These are phyloP conservation scores for Dryas alaskensis DNA, from an alignment of 306 rosid genomes.

Conservation along the genomic window DNA sequence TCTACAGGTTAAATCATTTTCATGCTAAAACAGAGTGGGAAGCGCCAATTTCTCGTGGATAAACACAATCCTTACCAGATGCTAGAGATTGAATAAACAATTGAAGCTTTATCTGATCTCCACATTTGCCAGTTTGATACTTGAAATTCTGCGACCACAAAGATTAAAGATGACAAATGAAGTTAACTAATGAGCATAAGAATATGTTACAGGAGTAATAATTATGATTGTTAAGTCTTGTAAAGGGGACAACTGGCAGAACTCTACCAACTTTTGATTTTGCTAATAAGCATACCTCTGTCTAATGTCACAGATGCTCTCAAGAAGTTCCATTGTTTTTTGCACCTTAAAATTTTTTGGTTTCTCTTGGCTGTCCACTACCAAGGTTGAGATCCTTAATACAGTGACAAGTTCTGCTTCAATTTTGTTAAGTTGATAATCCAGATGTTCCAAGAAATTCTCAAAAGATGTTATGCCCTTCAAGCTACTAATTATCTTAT, in stretches of 20 bases:
- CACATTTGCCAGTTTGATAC: conserved; percentile 39
- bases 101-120: conserved; percentile 39
- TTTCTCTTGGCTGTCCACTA: conserved; percentile 53
- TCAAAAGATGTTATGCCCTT: conserved; percentile 52
- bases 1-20: neutral
- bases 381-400: conserved; percentile 59
- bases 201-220: neutral
- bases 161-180: conserved; percentile 9
- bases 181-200: neutral
- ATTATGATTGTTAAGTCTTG: conserved; percentile 13
- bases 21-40: neutral
- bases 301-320: conserved; percentile 54
- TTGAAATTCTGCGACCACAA: conserved; percentile 44
- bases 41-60: neutral
- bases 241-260: conserved; percentile 6
- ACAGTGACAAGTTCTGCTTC: conserved; percentile 68
- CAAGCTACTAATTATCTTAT: conserved; percentile 34
- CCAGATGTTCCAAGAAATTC: conserved; percentile 61
- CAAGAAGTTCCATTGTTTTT: conserved; percentile 68
- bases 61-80: conserved; percentile 31
- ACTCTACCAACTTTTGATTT: conserved; percentile 4
- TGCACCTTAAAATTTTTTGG: conserved; percentile 60
- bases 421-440: conserved; percentile 57
- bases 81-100: conserved; percentile 23
- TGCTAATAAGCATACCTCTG: conserved; percentile 51